Conservation (phyloP, 108 stramenopile genomes). For the Pinguiococcus pyrenoidosus region DNA sequence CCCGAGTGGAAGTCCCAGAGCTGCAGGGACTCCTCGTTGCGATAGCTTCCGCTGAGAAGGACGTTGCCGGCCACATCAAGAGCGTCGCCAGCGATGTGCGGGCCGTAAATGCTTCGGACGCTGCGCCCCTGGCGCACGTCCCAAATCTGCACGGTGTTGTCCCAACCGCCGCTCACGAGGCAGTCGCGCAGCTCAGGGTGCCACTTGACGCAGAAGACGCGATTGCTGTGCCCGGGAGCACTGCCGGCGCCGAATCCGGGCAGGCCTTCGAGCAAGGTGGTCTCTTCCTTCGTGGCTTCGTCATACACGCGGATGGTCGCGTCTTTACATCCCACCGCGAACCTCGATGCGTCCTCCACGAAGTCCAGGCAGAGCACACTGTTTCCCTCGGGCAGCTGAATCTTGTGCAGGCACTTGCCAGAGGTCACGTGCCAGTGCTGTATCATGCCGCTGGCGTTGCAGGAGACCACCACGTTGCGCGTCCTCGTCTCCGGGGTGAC, state of each 20-base stretch:
- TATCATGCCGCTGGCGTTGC: constrained; percentile 34
- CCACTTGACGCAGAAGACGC: constrained; percentile 40
- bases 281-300: constrained; percentile 37
- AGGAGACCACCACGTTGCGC: constrained; percentile 43
- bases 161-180: constrained; percentile 41
- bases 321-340: constrained; percentile 44
- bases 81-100: constrained; percentile 43
- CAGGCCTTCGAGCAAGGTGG: constrained; percentile 18
- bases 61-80: constrained; percentile 22
- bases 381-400: too few species aligned
- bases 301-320: constrained; percentile 39
- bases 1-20: constrained; percentile 43
- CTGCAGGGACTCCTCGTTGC: constrained; percentile 36
- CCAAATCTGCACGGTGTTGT: constrained; percentile 52
- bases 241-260: constrained; percentile 20
- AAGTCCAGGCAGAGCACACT: constrained; percentile 48
- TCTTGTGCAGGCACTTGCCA: constrained; percentile 44
- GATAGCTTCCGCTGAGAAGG: constrained; percentile 40
- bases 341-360: constrained; percentile 18
- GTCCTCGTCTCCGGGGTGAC: constrained; percentile 26
- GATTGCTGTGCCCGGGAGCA: constrained; percentile 39
- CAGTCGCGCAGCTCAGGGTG: constrained; percentile 30
- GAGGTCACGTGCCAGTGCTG: constrained; percentile 54
- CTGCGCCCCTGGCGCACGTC: constrained; percentile 29
- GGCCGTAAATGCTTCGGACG: constrained; percentile 39